Evolutionary conservation across 257 asterid genomes (phyloP).

Genomic region (Nicotiana paniculata): DNA sequence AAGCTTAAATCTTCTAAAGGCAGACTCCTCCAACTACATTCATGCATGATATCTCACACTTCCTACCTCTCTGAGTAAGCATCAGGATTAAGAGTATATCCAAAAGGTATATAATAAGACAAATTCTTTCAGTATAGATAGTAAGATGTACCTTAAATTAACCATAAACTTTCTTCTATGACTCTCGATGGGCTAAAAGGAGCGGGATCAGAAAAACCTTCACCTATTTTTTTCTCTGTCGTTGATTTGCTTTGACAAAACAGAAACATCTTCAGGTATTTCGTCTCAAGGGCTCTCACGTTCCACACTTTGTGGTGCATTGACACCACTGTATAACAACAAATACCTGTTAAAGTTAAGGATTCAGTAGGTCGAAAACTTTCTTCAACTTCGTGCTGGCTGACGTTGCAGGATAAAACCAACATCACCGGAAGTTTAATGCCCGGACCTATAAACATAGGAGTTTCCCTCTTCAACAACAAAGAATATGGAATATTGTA

Average conservation of each 20-base stretch:
- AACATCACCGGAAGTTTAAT: not conserved
- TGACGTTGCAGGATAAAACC: not conserved
- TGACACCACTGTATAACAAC: not conserved
- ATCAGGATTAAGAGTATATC: too few species aligned
- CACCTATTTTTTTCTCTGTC: not conserved
- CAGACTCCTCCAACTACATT: too few species aligned
- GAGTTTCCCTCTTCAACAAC: not conserved
- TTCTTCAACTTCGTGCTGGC: not conserved
- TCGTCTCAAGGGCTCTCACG: not conserved
- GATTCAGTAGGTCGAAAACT: not conserved
- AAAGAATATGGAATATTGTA: not conserved
- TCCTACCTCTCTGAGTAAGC: too few species aligned
- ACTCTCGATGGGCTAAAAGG: not conserved
- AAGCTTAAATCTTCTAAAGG: too few species aligned
- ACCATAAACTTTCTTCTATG: not conserved
- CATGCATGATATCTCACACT: too few species aligned
- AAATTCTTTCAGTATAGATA: too few species aligned
- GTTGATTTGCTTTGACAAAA: not conserved
- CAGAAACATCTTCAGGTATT: not conserved
- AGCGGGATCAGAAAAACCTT: not conserved
- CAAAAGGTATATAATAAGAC: too few species aligned
- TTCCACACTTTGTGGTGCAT: not conserved
- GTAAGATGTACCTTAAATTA: too few species aligned
- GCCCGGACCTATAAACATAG: not conserved
- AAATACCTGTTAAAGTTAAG: not conserved